Evolutionary conservation across 495 filamentous ascomycete genomes (phyloP).

Genomic region (Evernia prunastri): DNA sequence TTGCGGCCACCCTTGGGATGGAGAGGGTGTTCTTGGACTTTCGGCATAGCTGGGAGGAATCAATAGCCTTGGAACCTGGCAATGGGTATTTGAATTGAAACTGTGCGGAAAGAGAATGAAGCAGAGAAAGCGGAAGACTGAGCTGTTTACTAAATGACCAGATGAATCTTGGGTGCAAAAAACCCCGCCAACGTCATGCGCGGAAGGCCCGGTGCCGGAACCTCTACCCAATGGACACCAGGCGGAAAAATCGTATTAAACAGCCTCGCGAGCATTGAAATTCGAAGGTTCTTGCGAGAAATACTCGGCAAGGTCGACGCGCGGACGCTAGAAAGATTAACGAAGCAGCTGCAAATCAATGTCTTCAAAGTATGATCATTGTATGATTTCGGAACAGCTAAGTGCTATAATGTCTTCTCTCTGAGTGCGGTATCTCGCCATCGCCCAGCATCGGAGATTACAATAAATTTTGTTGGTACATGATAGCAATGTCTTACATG

Average conservation of each 20-base stretch:
- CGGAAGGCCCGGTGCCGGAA: not conserved
- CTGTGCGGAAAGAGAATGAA: not conserved
- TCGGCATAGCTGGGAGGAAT: constrained; percentile 5
- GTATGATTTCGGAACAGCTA: not conserved
- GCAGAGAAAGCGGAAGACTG: not conserved
- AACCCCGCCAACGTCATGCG: not conserved
- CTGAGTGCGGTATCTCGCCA: not conserved
- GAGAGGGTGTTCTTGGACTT: constrained; percentile 20
- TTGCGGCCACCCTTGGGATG: constrained; percentile 19
- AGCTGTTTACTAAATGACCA: not conserved
- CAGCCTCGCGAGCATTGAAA: too few relatives aligned
- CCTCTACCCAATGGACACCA: too few relatives aligned
- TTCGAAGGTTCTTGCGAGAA: too few relatives aligned
- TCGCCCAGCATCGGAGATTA: constrained; percentile 5
- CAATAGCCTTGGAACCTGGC: not conserved
- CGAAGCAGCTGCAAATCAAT: not conserved
- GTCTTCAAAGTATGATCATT: not conserved
- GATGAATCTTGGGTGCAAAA: not conserved
- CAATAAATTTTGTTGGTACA: not conserved
- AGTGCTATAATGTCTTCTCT: not conserved
- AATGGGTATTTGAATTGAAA: not conserved
- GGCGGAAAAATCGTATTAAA: too few relatives aligned
- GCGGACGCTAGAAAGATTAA: not conserved
- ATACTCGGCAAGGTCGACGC: not conserved
- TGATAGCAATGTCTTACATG: constrained; percentile 10